A percentile compares a stretch with the other conserved stretches of the same genome.
These are phyloP conservation scores for Eucalyptus marginata DNA, from an alignment of 345 rosid species.

Conservation along the genomic window DNA sequence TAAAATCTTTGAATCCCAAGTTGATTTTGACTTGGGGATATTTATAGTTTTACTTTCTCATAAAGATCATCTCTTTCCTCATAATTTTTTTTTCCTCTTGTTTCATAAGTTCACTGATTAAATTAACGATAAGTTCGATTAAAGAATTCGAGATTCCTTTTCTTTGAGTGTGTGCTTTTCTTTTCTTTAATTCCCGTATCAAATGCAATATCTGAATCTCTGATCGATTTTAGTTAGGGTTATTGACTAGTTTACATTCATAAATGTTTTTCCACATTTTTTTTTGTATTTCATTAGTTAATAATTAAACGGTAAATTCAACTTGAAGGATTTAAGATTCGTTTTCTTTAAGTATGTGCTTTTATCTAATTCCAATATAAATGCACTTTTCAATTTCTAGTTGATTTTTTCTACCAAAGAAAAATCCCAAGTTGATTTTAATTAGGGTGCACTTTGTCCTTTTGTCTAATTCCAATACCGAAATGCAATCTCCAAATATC, in stretches of 20 bases:
- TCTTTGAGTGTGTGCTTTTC: not conserved
- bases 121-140: not conserved
- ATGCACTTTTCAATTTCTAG: not conserved
- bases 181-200: not conserved
- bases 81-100: not conserved
- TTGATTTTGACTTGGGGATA: not conserved
- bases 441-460: not conserved
- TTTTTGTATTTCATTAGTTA: not conserved
- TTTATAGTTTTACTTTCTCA: not conserved
- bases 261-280: not conserved
- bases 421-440: not conserved
- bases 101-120: not conserved
- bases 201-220: not conserved
- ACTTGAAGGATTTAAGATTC: not conserved
- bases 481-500: not conserved
- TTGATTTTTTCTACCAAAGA: not conserved
- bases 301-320: not conserved
- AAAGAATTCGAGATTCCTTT: not conserved
- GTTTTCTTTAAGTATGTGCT: not conserved
- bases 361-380: not conserved
- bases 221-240: not conserved
- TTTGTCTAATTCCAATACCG: not conserved
- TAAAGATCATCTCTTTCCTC: not conserved
- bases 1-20: not conserved
- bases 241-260: not conserved